Base-by-base conservation (phyloP, 78 protist species). In the Bigelowiella natans region DNA sequence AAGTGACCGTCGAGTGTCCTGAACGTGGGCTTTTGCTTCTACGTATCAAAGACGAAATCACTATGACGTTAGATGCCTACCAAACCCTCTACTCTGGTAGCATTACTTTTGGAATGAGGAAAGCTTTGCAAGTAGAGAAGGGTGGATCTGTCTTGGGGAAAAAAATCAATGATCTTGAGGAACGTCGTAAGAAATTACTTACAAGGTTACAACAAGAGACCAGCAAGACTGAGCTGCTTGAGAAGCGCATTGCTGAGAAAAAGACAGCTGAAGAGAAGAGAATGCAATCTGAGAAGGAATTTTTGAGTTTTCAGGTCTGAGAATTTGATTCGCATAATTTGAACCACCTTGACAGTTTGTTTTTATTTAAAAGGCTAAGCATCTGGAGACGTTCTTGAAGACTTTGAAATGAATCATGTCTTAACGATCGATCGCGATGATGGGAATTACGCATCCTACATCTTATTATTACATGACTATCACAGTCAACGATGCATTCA, bases 11-110 rank as follows among this genome's bases (percentile, higher is more conserved):
- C 88, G 92, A 95, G 82, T 95, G 97, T 36, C 95, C 96, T 2
- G 98, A 96, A 91, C 40, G 97, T 0, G 98, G 98, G 0, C 85
- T 97, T 38, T 95, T 97, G 34, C 93, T 97, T 40, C 89, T 95
- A 36, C 95, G 97, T 0, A 93, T 95, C 73, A 51, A 51, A 18
- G 97, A 97, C 29, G 98, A 97, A 94, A 29, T 93, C 36, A 94
- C 95, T n/a, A 95, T 94, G 97, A 95, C 98, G 1, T 83, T 94
- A 36, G 89, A 91, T 0, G 96, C 96, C 7, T 97, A 95, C 86
- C 95, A 92, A 86, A 93, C 96, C 11, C 86, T 94, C 38, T 94
- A 85, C 18, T 18, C 7, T 7, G 38, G 87, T 85, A 85, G 87
- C 11, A 85, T 85, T 85, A 18, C 87, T 18, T 85, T 37, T 85